These are phyloP conservation scores for Phialophora verrucosa DNA, from an alignment of 2,329 filamentous ascomycete species.

Conservation along the genomic window DNA sequence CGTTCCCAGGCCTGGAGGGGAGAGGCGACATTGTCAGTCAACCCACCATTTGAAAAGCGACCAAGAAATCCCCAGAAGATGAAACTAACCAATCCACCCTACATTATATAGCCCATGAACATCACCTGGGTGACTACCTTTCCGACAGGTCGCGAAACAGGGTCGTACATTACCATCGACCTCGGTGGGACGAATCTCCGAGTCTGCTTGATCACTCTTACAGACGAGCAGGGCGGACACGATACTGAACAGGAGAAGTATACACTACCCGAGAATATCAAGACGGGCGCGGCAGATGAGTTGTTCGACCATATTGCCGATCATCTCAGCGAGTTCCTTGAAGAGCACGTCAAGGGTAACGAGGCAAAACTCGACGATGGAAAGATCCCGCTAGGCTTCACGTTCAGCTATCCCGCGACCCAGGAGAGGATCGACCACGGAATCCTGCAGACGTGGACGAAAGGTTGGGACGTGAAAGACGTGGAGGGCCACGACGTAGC, in stretches of 20 bases:
- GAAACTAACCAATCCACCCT: not conserved
- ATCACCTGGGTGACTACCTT: constrained; percentile 93
- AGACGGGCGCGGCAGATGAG: constrained; percentile 75
- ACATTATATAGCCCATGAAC: constrained; percentile 79
- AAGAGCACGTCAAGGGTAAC: constrained; percentile 71
- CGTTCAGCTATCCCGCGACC: constrained; percentile 92
- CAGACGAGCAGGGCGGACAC: constrained; percentile 81
- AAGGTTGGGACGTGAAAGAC: constrained; percentile 92
- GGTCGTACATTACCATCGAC: constrained; percentile 80
- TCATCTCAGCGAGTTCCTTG: constrained; percentile 86
- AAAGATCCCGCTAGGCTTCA: constrained; percentile 81
- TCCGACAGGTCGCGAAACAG: constrained; percentile 82
- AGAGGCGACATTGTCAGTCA: constrained; percentile 16
- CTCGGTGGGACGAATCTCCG: constrained; percentile 91
- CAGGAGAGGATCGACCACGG: constrained; percentile 94
- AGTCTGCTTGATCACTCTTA: constrained; percentile 83
- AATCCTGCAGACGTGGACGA: constrained; percentile 92
- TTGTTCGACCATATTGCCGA: constrained; percentile 94
- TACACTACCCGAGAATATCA: constrained; percentile 81
- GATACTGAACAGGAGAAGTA: constrained; percentile 90
- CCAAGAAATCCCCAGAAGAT: not conserved
- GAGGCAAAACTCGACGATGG: constrained; percentile 53
- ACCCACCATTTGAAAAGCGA: constrained; percentile 5
- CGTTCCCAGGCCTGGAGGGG: not conserved
- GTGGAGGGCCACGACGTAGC: constrained; percentile 87